Conservation (phyloP, 2,329 filamentous ascomycete genomes). For the Niveomyces coronatus region DNA sequence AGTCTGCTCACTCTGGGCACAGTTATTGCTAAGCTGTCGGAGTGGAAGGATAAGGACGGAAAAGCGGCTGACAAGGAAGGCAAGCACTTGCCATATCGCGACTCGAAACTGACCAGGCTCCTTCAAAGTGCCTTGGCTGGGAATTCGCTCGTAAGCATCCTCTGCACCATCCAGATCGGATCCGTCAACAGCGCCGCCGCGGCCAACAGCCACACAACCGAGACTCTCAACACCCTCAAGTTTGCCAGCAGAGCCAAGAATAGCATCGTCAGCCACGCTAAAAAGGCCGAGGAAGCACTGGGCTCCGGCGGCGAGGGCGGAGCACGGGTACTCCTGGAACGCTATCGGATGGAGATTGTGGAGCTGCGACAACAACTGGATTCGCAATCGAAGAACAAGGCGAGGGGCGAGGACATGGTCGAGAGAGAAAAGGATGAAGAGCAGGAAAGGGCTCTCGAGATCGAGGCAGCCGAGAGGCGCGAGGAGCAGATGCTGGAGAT, state of each 20-base stretch:
- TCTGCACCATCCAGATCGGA: conserved; percentile 93
- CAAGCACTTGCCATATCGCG: conserved; percentile 90
- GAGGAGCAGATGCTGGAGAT: conserved; percentile 98
- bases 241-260: conserved; percentile 96
- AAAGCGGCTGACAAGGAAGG: conserved; percentile 68
- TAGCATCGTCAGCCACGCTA: conserved; percentile 93
- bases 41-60: conserved; percentile 71
- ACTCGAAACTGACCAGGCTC: conserved; percentile 91
- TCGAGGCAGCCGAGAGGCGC: conserved; percentile 75
- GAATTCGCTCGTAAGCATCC: conserved; percentile 89
- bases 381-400: conserved; percentile 61
- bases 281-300: conserved; percentile 83
- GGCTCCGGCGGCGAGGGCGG: conserved; percentile 73
- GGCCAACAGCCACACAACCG: conserved; percentile 65
- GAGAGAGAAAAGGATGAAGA: conserved; percentile 54
- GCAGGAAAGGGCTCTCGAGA: conserved; percentile 62
- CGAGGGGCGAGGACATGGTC: conserved; percentile 35
- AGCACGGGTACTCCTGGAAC: conserved; percentile 77
- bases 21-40: conserved; percentile 87
- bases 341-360: conserved; percentile 87
- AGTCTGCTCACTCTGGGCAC: conserved; percentile 90
- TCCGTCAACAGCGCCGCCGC: conserved; percentile 60
- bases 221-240: conserved; percentile 93
- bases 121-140: conserved; percentile 88
- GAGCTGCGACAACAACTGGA: conserved; percentile 76